Evolutionary conservation across 805 yeast genomes (phyloP).

Genomic region (Lipomyces yamadae): DNA sequence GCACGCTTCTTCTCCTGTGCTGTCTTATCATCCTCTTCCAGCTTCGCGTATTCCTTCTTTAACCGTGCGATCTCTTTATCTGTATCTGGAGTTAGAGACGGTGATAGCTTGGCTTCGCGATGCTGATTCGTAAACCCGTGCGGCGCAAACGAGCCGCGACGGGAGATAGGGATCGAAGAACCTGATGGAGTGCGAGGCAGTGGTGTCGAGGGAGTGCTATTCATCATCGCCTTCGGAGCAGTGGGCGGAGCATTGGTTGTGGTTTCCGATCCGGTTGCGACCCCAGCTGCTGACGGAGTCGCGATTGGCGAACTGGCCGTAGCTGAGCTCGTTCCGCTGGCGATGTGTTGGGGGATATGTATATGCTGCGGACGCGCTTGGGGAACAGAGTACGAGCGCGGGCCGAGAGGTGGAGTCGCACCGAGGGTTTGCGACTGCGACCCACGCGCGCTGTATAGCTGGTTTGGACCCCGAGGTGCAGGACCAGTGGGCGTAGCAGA

Average conservation of each 20-base stretch:
- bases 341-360: slow-evolving; percentile 10
- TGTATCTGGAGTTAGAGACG: slow-evolving; percentile 31
- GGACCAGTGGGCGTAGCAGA: background rate
- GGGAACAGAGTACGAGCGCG: slow-evolving; percentile 21
- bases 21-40: slow-evolving; percentile 20
- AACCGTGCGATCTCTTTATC: slow-evolving; percentile 29
- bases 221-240: slow-evolving; percentile 35
- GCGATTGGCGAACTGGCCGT: background rate
- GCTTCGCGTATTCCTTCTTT: slow-evolving; percentile 24
- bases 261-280: background rate
- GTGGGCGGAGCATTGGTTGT: slow-evolving; percentile 22
- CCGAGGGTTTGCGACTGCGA: background rate
- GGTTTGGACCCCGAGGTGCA: slow-evolving; percentile 3
- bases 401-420: slow-evolving; percentile 22
- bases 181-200: slow-evolving; percentile 3
- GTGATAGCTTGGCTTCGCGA: slow-evolving; percentile 20
- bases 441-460: background rate
- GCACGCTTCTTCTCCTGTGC: slow-evolving; percentile 26
- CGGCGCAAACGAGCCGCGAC: slow-evolving; percentile 6
- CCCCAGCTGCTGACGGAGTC: background rate
- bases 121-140: background rate
- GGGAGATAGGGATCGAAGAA: slow-evolving; percentile 6
- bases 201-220: slow-evolving; percentile 14
- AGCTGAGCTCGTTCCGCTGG: slow-evolving; percentile 8
- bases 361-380: slow-evolving; percentile 13